Percentiles rank a stretch among this genome's conserved stretches.
Conservation (phyloP, 148 eudicot species). For the Vaccinium macrocarpon region DNA sequence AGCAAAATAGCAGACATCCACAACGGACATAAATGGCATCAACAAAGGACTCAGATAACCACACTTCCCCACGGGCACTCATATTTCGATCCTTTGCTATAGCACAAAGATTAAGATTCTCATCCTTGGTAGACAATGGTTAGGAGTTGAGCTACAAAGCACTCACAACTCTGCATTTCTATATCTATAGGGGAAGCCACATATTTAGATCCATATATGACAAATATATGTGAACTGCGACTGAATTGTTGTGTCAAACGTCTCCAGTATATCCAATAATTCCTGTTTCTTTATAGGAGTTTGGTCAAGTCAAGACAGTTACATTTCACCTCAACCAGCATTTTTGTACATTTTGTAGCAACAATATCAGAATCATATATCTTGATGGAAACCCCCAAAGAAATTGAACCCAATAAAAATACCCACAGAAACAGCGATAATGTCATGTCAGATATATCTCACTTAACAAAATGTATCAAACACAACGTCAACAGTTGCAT, state of each 20-base stretch:
- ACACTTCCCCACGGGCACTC: background rate
- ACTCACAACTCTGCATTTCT: background rate
- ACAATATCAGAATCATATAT: background rate
- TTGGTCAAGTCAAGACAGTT: slow-evolving; percentile 4
- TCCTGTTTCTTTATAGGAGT: background rate
- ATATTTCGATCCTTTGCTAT: background rate
- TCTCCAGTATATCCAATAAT: background rate
- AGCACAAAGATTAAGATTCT: background rate
- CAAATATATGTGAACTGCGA: background rate
- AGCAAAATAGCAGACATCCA: background rate
- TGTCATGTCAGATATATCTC: background rate
- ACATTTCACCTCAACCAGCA: background rate
- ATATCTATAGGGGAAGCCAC: background rate
- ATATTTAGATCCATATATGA: background rate
- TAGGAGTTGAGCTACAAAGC: background rate
- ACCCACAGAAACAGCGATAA: background rate
- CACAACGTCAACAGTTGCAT: background rate
- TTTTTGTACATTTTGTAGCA: background rate
- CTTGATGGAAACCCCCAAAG: background rate
- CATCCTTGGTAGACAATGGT: background rate
- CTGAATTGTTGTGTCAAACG: background rate
- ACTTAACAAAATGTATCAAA: background rate
- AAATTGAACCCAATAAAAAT: too few relatives aligned
- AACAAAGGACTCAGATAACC: background rate
- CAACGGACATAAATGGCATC: background rate